Evolutionary conservation across 78 protist genomes (phyloP).

Genomic region (Thecamonas trahens): DNA sequence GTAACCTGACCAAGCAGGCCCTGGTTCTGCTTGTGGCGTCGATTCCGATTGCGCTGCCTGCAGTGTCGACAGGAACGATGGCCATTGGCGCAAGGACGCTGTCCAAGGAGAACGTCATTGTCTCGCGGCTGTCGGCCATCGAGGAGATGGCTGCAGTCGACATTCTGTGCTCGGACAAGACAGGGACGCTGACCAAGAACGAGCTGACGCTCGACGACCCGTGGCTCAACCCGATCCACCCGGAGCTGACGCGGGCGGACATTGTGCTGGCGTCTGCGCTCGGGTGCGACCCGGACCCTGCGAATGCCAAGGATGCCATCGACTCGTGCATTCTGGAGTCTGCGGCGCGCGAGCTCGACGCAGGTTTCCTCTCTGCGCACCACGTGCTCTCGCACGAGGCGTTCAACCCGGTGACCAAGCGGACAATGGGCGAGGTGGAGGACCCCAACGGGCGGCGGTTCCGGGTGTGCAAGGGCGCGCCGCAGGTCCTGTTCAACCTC

Average conservation of each 20-base stretch:
- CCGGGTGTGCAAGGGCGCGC: conserved; percentile 71
- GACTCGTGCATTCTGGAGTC: conserved; percentile 45
- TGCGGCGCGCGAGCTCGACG: conserved; percentile 14
- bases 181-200: conserved; percentile 93
- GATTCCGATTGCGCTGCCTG: conserved; percentile 76
- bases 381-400: conserved; percentile 12
- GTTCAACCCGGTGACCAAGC: conserved; percentile 71
- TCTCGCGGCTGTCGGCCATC: conserved; percentile 72
- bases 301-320: conserved; percentile 60
- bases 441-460: conserved; percentile 30
- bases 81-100: conserved; percentile 76
- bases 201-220: conserved; percentile 70
- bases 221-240: neutral
- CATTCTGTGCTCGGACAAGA: conserved; percentile 79
- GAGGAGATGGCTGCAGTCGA: conserved; percentile 53
- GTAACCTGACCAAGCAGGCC: too few relatives aligned
- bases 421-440: conserved; percentile 13
- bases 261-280: conserved; percentile 31
- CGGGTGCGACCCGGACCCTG: conserved; percentile 28
- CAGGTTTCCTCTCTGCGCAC: conserved; percentile 6
- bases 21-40: too few relatives aligned
- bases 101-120: conserved; percentile 68
- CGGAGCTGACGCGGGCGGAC: conserved; percentile 28
- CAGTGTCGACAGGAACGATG: conserved; percentile 73
- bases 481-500: conserved; percentile 57